These are phyloP conservation scores for Themeda triandra DNA, from an alignment of 176 grass and related monocot species.

Conservation along the genomic window DNA sequence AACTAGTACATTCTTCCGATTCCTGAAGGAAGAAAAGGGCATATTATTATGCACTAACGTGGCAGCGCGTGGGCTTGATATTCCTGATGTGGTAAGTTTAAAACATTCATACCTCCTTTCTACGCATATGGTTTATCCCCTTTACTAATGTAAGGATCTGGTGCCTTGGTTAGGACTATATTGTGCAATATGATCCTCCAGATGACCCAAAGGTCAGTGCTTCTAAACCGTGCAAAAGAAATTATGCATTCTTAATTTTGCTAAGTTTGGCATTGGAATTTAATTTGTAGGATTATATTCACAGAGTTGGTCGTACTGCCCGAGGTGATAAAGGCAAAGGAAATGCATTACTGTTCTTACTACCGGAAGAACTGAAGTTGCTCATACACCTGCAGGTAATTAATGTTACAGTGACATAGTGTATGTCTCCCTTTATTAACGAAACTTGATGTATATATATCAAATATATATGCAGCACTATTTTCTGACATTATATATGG, in stretches of 20 bases:
- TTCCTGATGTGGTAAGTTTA: constrained; percentile 69
- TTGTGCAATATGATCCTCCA: constrained; percentile 95
- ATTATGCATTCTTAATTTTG: not conserved
- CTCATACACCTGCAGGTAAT: constrained; percentile 77
- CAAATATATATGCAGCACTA: not conserved
- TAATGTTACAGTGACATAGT: not conserved
- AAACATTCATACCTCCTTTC: not conserved
- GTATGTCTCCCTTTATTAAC: not conserved
- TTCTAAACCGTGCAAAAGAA: not conserved
- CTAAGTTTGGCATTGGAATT: constrained; percentile 11
- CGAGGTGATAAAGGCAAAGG: constrained; percentile 85
- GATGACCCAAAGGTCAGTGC: constrained; percentile 84
- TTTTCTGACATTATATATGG: not conserved
- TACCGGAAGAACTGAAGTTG: constrained; percentile 80
- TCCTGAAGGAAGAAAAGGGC: too few relatives aligned
- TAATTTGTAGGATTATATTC: constrained; percentile 84
- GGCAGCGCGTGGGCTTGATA: constrained; percentile 90
- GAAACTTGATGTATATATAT: not conserved
- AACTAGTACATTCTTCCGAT: too few relatives aligned
- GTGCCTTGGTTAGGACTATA: constrained; percentile 65
- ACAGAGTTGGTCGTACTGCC: constrained; percentile 89
- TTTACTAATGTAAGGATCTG: not conserved
- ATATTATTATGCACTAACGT: constrained; percentile 3
- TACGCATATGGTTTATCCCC: not conserved
- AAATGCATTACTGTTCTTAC: constrained; percentile 69